phyloP scores from a whole-genome alignment of 495 filamentous ascomycete genomes.

The Aspergillus steynii region DNA sequence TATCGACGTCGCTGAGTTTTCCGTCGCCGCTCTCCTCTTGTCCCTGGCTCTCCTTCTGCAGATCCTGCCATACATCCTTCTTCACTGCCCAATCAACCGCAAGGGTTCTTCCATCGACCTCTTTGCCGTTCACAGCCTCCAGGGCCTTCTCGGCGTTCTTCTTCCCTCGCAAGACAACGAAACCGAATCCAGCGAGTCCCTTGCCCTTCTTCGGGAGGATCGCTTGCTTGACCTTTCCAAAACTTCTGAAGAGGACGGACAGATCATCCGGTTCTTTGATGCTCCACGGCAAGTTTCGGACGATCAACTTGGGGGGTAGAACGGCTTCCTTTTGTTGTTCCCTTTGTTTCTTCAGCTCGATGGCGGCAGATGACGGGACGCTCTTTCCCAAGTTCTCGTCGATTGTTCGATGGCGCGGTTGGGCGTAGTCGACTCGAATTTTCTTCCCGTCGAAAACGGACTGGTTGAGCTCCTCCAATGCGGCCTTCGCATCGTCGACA shows the following conservation, averaged over 20 bases:
- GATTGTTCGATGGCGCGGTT: constrained; percentile 75
- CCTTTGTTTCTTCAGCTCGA: constrained; percentile 56
- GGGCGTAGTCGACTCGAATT: constrained; percentile 83
- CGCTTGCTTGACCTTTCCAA: constrained; percentile 83
- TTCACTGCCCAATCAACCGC: constrained; percentile 98
- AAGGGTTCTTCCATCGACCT: constrained; percentile 79
- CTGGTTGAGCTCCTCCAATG: constrained; percentile 75
- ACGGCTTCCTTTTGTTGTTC: constrained; percentile 57
- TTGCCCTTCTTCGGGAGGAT: constrained; percentile 75
- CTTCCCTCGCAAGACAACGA: constrained; percentile 81
- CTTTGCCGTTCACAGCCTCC: constrained; percentile 80
- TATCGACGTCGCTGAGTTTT: constrained; percentile 32
- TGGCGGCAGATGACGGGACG: constrained; percentile 44
- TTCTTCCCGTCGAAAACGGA: constrained; percentile 72
- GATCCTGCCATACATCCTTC: constrained; percentile 77
- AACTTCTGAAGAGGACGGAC: constrained; percentile 72
- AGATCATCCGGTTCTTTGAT: constrained; percentile 84
- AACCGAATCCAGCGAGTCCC: constrained; percentile 84
- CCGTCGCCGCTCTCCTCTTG: constrained; percentile 27
- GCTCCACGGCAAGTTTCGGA: constrained; percentile 95
- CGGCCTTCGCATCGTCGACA: constrained; percentile 80
- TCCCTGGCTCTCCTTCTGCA: constrained; percentile 46
- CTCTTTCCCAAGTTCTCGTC: constrained; percentile 50
- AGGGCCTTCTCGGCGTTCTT: constrained; percentile 93
- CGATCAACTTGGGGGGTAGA: constrained; percentile 80